These are phyloP conservation scores for Brettanomyces anomalus DNA, from an alignment of 805 yeast species.

Conservation along the genomic window DNA sequence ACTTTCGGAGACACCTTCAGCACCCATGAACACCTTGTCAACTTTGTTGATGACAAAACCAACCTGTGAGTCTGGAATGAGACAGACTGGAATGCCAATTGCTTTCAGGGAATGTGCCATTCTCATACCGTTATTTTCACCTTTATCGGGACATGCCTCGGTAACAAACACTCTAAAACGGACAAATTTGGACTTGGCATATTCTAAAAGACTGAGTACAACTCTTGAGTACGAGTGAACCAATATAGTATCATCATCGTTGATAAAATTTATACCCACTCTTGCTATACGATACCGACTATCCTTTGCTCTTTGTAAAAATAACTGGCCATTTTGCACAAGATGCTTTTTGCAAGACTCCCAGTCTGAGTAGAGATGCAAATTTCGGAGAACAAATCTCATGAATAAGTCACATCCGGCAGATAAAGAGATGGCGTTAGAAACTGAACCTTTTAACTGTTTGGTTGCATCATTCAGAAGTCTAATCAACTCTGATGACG, in stretches of 20 bases:
- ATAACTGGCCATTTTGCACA: conserved; percentile 88
- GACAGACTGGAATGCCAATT: conserved; percentile 75
- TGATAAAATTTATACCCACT: conserved; percentile 78
- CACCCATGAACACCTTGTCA: conserved; percentile 92
- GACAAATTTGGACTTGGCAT: conserved; percentile 69
- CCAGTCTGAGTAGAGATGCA: conserved; percentile 87
- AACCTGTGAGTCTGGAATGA: conserved; percentile 88
- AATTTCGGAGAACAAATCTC: conserved; percentile 85
- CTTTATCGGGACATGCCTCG: conserved; percentile 81
- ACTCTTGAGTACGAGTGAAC: conserved; percentile 93
- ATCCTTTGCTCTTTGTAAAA: conserved; percentile 84
- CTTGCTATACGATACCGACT: conserved; percentile 83
- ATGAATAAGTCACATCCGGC: conserved; percentile 98
- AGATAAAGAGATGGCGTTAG: conserved; percentile 84
- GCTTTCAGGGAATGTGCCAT: conserved; percentile 63
- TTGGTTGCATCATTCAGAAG: conserved; percentile 70
- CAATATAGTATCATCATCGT: conserved; percentile 84
- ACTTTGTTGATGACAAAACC: conserved; percentile 87
- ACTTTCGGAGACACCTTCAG: conserved; percentile 98
- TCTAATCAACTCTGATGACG: conserved; percentile 87
- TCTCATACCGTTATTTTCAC: conserved; percentile 64
- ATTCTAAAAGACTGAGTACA: conserved; percentile 62
- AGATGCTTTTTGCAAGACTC: conserved; percentile 83
- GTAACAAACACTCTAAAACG: conserved; percentile 89
- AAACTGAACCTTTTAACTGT: conserved; percentile 65